A percentile compares a stretch with the other conserved stretches of the same genome.
Evolutionary conservation across 352 stramenopile species (phyloP).

Genomic region (Thalassiosira ordinaria): DNA sequence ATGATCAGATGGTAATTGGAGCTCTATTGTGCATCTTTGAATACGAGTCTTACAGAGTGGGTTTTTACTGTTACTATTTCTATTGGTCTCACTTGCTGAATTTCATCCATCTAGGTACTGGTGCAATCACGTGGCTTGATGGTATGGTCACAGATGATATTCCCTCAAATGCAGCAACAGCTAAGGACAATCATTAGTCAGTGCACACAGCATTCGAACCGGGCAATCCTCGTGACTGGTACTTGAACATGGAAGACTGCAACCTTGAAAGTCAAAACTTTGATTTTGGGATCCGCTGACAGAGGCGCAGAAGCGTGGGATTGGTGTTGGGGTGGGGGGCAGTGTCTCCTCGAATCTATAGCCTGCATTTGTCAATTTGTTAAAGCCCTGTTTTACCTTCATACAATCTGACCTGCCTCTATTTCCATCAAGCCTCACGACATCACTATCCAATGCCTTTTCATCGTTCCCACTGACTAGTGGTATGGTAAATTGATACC

Average conservation of each 20-base stretch:
- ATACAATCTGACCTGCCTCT: slow-evolving; percentile 26
- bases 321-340: not conserved
- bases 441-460: slow-evolving; percentile 32
- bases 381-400: slow-evolving; percentile 14
- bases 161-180: too few relatives aligned
- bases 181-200: slow-evolving; percentile 3
- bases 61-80: too few relatives aligned
- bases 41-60: too few relatives aligned
- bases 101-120: too few relatives aligned
- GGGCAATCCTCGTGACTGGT: slow-evolving; percentile 10
- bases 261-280: slow-evolving; percentile 34
- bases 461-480: slow-evolving; percentile 1
- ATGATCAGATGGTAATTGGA: too few relatives aligned
- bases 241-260: slow-evolving; percentile 10
- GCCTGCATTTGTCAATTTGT: slow-evolving; percentile 36
- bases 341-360: not conserved
- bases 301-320: slow-evolving; percentile 9
- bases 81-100: too few relatives aligned
- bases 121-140: too few relatives aligned
- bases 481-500: slow-evolving; percentile 37
- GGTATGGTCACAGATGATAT: too few relatives aligned
- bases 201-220: slow-evolving; percentile 11
- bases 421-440: not conserved
- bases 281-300: not conserved
- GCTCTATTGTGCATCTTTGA: too few relatives aligned